phyloP scores from a whole-genome alignment of 768 basidiomycete genomes.

The Suillus brevipes region DNA sequence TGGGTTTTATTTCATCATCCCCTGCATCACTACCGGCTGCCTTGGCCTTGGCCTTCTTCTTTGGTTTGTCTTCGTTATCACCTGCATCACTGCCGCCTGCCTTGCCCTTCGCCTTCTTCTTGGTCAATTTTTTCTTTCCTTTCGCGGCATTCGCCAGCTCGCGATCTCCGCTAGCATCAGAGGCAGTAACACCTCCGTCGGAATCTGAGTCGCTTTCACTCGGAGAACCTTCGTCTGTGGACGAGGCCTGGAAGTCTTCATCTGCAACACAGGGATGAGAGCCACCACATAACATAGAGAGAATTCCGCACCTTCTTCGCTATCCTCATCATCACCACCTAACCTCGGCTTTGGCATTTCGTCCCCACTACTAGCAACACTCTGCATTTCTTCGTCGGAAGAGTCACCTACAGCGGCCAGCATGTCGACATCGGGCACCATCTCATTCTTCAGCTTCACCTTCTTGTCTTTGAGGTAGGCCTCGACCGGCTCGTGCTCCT shows the following conservation, averaged over 20 bases:
- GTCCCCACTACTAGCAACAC: conserved; percentile 70
- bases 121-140: conserved; percentile 36
- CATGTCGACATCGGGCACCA: conserved; percentile 84
- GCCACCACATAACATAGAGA: not conserved
- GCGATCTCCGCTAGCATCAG: conserved; percentile 81
- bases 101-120: conserved; percentile 45
- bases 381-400: conserved; percentile 84
- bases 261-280: conserved; percentile 43
- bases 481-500: conserved; percentile 87
- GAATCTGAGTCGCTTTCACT: conserved; percentile 66
- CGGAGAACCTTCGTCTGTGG: conserved; percentile 86
- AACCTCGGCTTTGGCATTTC: conserved; percentile 53
- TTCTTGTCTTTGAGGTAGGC: conserved; percentile 88
- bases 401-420: conserved; percentile 62
- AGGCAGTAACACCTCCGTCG: conserved; percentile 72
- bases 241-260: conserved; percentile 89
- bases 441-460: conserved; percentile 93
- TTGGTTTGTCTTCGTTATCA: conserved; percentile 40
- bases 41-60: conserved; percentile 50
- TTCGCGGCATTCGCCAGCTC: conserved; percentile 48
- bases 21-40: conserved; percentile 27
- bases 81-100: conserved; percentile 44
- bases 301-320: conserved; percentile 57
- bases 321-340: conserved; percentile 68
- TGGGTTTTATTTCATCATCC: conserved; percentile 41